These are phyloP conservation scores for Leccinum fibrillosum DNA, from an alignment of 768 basidiomycete genomes.

Conservation along the genomic window DNA sequence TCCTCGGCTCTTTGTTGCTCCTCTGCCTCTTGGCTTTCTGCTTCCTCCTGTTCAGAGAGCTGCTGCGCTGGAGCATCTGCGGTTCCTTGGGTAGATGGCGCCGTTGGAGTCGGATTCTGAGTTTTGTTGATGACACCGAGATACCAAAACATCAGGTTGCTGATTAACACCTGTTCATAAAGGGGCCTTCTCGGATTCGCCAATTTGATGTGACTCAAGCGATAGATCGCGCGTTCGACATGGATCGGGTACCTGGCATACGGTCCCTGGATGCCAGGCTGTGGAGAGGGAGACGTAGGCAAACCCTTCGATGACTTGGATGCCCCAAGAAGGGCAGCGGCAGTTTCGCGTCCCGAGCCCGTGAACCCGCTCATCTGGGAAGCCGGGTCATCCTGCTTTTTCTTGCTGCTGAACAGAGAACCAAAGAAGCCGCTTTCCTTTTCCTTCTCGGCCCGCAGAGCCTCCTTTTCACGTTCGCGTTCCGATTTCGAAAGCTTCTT, in stretches of 20 bases:
- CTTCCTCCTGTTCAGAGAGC: conserved; percentile 33
- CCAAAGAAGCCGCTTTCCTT: conserved; percentile 86
- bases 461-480: conserved; percentile 49
- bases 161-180: conserved; percentile 94
- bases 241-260: conserved; percentile 94
- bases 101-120: conserved; percentile 45
- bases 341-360: conserved; percentile 77
- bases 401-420: conserved; percentile 81
- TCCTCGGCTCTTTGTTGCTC: conserved; percentile 42
- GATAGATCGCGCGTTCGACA: conserved; percentile 96
- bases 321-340: conserved; percentile 79
- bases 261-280: conserved; percentile 34
- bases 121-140: conserved; percentile 96
- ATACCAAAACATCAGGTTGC: conserved; percentile 99
- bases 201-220: conserved; percentile 96
- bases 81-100: conserved; percentile 31
- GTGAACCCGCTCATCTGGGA: conserved; percentile 33
- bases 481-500: conserved; percentile 51
- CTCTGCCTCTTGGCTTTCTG: conserved; percentile 39
- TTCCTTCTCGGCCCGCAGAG: conserved; percentile 45
- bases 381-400: conserved; percentile 76
- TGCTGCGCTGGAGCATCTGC: conserved; percentile 24
- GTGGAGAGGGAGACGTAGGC: conserved; percentile 59
- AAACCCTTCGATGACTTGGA: conserved; percentile 76
- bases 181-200: conserved; percentile 95